Base-by-base conservation (phyloP, 352 stramenopile species). In the Elongisporangium senticosum region DNA sequence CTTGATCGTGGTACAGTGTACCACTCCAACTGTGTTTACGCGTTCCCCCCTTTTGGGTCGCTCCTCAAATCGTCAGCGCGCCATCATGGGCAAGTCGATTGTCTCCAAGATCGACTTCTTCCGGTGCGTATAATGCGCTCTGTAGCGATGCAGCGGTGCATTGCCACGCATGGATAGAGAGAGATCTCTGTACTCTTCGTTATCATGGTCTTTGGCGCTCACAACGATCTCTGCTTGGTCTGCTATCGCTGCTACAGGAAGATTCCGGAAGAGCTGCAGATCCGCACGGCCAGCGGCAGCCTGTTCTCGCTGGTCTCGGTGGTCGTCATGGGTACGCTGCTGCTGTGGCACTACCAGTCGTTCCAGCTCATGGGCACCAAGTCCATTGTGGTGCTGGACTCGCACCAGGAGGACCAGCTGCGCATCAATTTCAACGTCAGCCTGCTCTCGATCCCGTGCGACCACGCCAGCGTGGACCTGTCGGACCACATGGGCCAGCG, bases 361-460 rank as follows among this genome's bases (percentile, higher is more conserved):
- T 92, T 81, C 64, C 55, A 61, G n/a, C 17, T 58, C 28, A 56
- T 74, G 8, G 69, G 68, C 48, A 86, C 72, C 47, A 72, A 73
- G 59, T 86, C 77, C 17, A 78, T 72, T 20, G 77, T 93, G 19
- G 63, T 76, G 43, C 72, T 94, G 64, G 82, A 93, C 56, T 74
- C 77, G 56, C 80, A 92, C 59, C 77, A 90, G 63, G 84, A 94
- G 59, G 82, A 92, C 63, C 79, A 82, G 51, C 67, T 94, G 51
- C 82, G 82, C 33, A 86, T 94, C 49, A 92, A 92, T 59, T 94
- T 94, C 57, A 94, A 94, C 63, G 77, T 94, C 28, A 90, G 78
- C 63, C 56, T 94, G 49, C 71, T 89, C 52, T 74, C 82, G 17
- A 71, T 94, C 52, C 83, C 85, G 3, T 94, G 85, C 55, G 57